Evolutionary conservation across 495 filamentous ascomycete species (phyloP), one percentile per base, ranked within the genome.

Genomic region (Bryoglossum gracile): DNA sequence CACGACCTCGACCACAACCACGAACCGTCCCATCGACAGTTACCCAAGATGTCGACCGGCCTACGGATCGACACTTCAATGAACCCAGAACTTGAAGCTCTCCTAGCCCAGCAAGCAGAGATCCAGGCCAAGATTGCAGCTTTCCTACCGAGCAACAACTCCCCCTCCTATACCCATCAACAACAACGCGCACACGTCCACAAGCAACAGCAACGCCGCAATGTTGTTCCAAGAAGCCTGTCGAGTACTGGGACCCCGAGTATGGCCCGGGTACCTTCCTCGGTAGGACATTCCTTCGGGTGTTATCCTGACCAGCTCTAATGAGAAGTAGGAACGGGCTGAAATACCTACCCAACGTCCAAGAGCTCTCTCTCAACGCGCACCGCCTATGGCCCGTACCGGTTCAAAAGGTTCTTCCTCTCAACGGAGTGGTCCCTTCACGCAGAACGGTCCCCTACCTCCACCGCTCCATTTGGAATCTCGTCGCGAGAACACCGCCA

Each of bases 371-470:
- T 58, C 59, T 14, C 59, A 62, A 52, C 46, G 44, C 10, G 10
- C 43, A 21, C 41, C 52, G 18, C 33, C 53, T 16, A 61, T 61
- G 58, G 51, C 59, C 13, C 43, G 59, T 11, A 51, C 36, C 3
- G 56, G 41, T 24, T 62, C 59, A 35, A 55, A 46, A 51, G 55
- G 45, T 11, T 41, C 54, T 30, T 33, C 46, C 11, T 61, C 58
- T 10, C 44, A 49, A n/a, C 53, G 49, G 11, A 51, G 17, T 35
- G 41, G 47, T 30, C 45, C 51, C 4, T 55, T 58, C 40, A 46
- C 47, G 9, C 30, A 46, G 17, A 54, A 39, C 38, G 50, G 50
- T 14, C 13, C 36, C 2, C 49, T 50, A 11, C 55, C 55, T 32
- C 51, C 51, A 10, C 50, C 44, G 8, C 43, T 57, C 16, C 43